phyloP scores from a whole-genome alignment of 1,284 basidiomycete genomes.

The Afroboletus lepidellus region DNA sequence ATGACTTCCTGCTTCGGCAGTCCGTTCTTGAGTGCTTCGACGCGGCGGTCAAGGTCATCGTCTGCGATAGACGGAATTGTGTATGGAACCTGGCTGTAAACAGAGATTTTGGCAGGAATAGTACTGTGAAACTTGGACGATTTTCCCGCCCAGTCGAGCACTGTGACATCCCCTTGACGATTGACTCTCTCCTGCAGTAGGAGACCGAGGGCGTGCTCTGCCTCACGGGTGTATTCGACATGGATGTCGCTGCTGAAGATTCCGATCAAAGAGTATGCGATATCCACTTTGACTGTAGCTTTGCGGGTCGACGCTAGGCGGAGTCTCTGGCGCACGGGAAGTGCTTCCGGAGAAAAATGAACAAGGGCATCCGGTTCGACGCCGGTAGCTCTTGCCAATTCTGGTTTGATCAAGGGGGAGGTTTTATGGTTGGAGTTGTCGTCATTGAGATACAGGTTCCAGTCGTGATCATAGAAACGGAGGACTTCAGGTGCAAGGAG shows the following conservation, averaged over 20 bases:
- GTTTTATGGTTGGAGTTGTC: conserved; percentile 12
- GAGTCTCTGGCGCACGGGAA: conserved; percentile 8
- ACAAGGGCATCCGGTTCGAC: background rate
- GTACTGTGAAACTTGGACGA: conserved; percentile 12
- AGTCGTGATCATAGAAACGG: conserved; percentile 11
- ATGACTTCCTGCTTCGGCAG: background rate
- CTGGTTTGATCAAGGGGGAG: conserved; percentile 6
- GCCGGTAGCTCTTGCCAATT: conserved; percentile 3
- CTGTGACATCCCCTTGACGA: conserved; percentile 6
- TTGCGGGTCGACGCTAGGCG: conserved; percentile 4
- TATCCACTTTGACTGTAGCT: conserved; percentile 6
- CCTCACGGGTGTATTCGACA: conserved; percentile 1
- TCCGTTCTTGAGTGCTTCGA: background rate
- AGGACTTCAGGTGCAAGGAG: background rate
- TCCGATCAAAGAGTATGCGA: conserved; percentile 6
- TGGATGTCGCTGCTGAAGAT: conserved; percentile 8
- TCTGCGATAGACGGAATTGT: background rate
- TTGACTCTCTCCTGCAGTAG: conserved; percentile 12
- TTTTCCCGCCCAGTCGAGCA: conserved; percentile 14
- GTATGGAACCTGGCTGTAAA: background rate
- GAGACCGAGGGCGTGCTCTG: conserved; percentile 5
- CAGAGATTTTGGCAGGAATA: conserved; percentile 1
- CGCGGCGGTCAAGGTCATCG: background rate
- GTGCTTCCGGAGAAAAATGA: conserved; percentile 6
- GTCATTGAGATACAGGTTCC: conserved; percentile 2